A percentile compares a stretch with the other conserved stretches of the same genome.
phyloP scores from a whole-genome alignment of 2,329 filamentous ascomycete species.

The Trichoderma sp. region DNA sequence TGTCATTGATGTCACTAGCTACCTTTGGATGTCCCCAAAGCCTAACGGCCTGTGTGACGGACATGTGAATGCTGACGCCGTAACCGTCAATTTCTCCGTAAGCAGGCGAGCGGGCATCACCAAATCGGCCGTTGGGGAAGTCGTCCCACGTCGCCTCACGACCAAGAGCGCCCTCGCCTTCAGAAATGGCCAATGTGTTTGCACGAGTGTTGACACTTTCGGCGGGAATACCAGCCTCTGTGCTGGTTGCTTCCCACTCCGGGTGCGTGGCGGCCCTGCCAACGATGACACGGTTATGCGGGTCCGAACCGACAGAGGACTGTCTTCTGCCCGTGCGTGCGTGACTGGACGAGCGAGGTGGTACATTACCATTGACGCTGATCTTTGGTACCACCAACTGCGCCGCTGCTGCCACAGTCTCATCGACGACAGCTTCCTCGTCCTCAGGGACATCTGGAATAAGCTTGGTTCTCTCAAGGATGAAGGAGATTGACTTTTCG shows the following conservation, averaged over 20 bases:
- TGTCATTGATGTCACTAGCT: slow-evolving; percentile 67
- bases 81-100: slow-evolving; percentile 99
- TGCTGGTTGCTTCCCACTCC: slow-evolving; percentile 69
- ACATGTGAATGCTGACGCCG: slow-evolving; percentile 90
- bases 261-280: slow-evolving; percentile 58
- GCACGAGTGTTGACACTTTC: slow-evolving; percentile 73
- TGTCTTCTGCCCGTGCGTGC: slow-evolving; percentile 56
- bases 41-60: slow-evolving; percentile 74
- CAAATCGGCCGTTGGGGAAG: slow-evolving; percentile 94
- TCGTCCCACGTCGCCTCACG: slow-evolving; percentile 98
- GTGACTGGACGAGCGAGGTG: slow-evolving; percentile 34
- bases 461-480: slow-evolving; percentile 79
- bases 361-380: slow-evolving; percentile 44
- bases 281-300: slow-evolving; percentile 84
- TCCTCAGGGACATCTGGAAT: slow-evolving; percentile 65
- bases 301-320: slow-evolving; percentile 79
- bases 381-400: slow-evolving; percentile 37
- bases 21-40: slow-evolving; percentile 81
- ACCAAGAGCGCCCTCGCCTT: slow-evolving; percentile 85
- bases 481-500: slow-evolving; percentile 93
- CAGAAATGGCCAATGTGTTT: slow-evolving; percentile 88
- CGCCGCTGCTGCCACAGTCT: slow-evolving; percentile 29
- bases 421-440: slow-evolving; percentile 52
- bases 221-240: slow-evolving; percentile 73
- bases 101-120: slow-evolving; percentile 86